Base-by-base conservation (phyloP, 139 green algal species). In the Picochlorum sp. region DNA sequence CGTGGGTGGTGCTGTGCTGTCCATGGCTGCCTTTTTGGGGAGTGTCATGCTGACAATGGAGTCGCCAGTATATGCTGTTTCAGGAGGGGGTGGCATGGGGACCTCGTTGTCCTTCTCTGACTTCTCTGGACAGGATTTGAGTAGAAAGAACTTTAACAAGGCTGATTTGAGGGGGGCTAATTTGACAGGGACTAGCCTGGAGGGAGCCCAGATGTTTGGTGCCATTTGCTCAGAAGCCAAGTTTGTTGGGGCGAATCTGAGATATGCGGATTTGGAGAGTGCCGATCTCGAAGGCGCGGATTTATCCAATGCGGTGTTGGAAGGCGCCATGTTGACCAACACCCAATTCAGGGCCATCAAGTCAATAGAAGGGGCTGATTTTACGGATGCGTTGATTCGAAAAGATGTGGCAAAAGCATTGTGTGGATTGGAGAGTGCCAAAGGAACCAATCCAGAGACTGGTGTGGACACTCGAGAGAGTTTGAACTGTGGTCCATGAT, bases 401-500 rank as follows among this genome's bases (percentile, higher is more conserved):
- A 85, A 81, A 56, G 86, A 94, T 68, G 41, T 83, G 18, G 71
- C 81, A 60, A 72, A 74, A 50, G 60, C 71, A 26, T 73, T 95
- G n/a, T 95, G 88, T 79, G 34, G 34, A 41, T 41, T 41, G 34
- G 60, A 65, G 6, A 86, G 84, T 20, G 88, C 86, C 2, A 72
- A 66, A 7, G 88, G 88, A 20, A 83, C 73, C 24, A 95, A 95
- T 73, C 77, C 86, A 15, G 74, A 20, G 26, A 95, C 88, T 8
- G 86, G 88, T 16, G 81, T 90, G 15, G 73, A 82, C 66, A 95
- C 86, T 0, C 59, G 69, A 2, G 85, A 95, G 56, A 86, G 72
- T 60, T 65, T 95, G 21, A 49, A 80, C 18, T 95, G 87, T 68
- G 75, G 78, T 18, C 71, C 54, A 71, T 30, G 4, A n/a, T 11